These are phyloP conservation scores for Penicillium sp. DNA, from an alignment of 2,329 filamentous ascomycete genomes.

Conservation along the genomic window DNA sequence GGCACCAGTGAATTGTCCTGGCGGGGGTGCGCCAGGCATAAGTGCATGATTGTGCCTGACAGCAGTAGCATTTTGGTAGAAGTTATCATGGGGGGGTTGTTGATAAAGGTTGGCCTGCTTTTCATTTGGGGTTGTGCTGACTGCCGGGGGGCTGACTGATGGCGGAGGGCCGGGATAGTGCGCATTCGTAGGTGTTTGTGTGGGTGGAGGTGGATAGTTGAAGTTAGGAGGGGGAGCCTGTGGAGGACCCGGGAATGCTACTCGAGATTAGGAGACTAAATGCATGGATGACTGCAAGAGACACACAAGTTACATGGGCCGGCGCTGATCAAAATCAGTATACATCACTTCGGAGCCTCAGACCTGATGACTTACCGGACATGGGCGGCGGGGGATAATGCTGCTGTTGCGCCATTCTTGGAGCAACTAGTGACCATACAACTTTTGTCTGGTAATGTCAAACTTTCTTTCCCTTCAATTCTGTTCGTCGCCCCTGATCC, in stretches of 20 bases:
- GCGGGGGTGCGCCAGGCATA: constrained; percentile 40
- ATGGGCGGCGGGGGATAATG: constrained; percentile 15
- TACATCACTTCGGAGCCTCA: background rate
- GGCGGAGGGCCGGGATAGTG: constrained; percentile 5
- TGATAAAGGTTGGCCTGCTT: background rate
- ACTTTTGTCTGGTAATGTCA: background rate
- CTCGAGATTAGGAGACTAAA: background rate
- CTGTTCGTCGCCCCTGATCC: background rate
- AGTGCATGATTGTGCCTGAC: constrained; percentile 5
- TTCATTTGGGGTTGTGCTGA: constrained; percentile 2
- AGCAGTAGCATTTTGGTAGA: constrained; percentile 6
- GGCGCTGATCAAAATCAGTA: constrained; percentile 7
- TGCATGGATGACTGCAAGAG: too few species aligned
- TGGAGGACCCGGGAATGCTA: constrained; percentile 8
- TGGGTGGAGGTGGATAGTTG: constrained; percentile 28
- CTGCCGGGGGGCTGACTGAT: constrained; percentile 5
- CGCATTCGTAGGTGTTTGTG: constrained; percentile 14
- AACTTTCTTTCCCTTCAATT: background rate
- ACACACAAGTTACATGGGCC: constrained; percentile 17
- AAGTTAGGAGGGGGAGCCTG: constrained; percentile 7
- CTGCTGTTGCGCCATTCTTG: background rate
- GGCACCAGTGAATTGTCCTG: constrained; percentile 63
- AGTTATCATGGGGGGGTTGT: background rate
- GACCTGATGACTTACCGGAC: constrained; percentile 12
- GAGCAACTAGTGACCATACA: background rate